Evolutionary conservation across 306 rosid genomes (phyloP), one percentile per base, ranked within the genome.

Genomic region (Pyrus bretschneideri): DNA sequence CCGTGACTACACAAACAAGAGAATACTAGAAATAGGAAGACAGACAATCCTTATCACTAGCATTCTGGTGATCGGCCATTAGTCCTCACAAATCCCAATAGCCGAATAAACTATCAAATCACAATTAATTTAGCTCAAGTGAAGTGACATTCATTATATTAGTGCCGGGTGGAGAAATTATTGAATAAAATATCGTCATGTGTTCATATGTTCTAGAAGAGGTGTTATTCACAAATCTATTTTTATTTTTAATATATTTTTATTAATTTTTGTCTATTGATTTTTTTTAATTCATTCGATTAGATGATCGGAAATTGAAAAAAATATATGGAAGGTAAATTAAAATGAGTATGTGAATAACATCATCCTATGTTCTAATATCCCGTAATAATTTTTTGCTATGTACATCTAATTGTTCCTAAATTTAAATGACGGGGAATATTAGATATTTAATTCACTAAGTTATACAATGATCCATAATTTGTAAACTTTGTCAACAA

Each of bases 31-130:
- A 25, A 25, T 25, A 1, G 2, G 27, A 1, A 1, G 2, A 1
- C 1, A 25, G 27, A 25, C 27, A 1, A 25, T 25, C 2, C 27
- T 25, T 25, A 1, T 25, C 27, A 1, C 81, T 83, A 71, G 64
- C 30, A 59, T 45, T 30, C 55, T 25, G 44, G 54, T 46, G 52
- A 69, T 49, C 55, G 61, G 29, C 81, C 76, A 71, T 51, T 27
- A 63, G 68, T 8, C 49, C 62, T 76, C 27, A 67, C 80, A 74
- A 54, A 29, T 76, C 55, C 83, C 83, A 79, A 86, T 82, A 11
- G 1, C 51, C n/a, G 6, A 21, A 33, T 31, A 71, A 54, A 72
- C 66, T 22, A 58, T 22, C 27, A 58, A 58, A 49, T 49, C 44
- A 40, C 44, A 40, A 40, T 49, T 58, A 58, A 22, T 58, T 62